phyloP scores from a whole-genome alignment of 1,284 basidiomycete genomes.

The Cutaneotrichosporon cavernicola region DNA sequence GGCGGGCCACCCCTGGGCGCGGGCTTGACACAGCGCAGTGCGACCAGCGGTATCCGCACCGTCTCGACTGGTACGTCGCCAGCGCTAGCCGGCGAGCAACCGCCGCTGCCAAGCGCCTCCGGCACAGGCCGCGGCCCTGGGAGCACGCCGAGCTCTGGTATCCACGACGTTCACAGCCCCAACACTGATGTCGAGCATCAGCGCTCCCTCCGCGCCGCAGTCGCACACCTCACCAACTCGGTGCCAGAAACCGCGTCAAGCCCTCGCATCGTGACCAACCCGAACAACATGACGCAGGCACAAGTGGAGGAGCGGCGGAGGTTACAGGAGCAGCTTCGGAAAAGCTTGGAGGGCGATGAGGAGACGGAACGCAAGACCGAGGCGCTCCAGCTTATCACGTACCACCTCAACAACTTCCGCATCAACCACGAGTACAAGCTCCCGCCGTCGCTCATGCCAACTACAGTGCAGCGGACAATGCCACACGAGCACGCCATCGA shows the following conservation, averaged over 20 bases:
- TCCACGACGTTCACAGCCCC: slow-evolving; percentile 9
- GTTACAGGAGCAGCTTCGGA: slow-evolving; percentile 36
- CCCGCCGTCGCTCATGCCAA: slow-evolving; percentile 81
- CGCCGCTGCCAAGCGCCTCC: background rate
- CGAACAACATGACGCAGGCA: slow-evolving; percentile 30
- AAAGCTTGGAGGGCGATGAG: slow-evolving; percentile 33
- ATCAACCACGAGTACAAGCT: slow-evolving; percentile 69
- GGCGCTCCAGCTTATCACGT: slow-evolving; percentile 57
- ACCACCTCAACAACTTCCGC: slow-evolving; percentile 74
- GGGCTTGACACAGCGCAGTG: background rate
- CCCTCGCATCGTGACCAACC: slow-evolving; percentile 19
- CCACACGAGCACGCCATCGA: slow-evolving; percentile 90
- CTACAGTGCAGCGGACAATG: slow-evolving; percentile 77
- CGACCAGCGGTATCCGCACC: background rate
- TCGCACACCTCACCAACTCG: slow-evolving; percentile 26
- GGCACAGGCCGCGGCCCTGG: background rate
- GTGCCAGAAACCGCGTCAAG: slow-evolving; percentile 8
- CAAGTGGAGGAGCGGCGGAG: slow-evolving; percentile 38
- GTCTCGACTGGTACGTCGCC: background rate
- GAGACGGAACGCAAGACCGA: slow-evolving; percentile 39
- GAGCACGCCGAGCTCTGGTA: background rate
- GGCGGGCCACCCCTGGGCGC: slow-evolving; percentile 4
- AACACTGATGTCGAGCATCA: slow-evolving; percentile 20
- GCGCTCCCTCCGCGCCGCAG: slow-evolving; percentile 24
- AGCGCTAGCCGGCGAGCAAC: background rate